These are phyloP conservation scores for Prinsepia uniflora DNA, from an alignment of 306 rosid species.

Conservation along the genomic window DNA sequence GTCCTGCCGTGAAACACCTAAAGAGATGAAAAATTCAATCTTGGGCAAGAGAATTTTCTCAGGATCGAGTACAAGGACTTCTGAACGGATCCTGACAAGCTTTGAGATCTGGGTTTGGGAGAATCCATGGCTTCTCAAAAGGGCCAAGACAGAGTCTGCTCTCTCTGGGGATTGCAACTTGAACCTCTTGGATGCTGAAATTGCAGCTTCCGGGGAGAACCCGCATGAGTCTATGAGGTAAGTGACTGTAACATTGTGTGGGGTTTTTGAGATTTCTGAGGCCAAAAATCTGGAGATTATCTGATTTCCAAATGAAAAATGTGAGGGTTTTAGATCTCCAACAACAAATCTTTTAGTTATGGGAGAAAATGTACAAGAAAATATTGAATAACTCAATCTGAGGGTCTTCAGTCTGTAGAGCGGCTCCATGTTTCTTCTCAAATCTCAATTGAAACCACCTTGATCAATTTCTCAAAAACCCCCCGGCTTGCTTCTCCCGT, in stretches of 20 bases:
- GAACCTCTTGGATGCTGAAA: slow-evolving; percentile 13
- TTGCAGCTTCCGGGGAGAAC: slow-evolving; percentile 23
- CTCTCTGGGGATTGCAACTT: slow-evolving; percentile 4
- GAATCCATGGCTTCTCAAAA: slow-evolving; percentile 25
- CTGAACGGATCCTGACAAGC: slow-evolving; percentile 6
- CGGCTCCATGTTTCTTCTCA: background rate
- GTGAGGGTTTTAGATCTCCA: no score
- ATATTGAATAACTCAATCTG: background rate
- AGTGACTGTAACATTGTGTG: slow-evolving; percentile 8
- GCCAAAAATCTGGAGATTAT: background rate
- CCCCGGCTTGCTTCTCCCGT: no score
- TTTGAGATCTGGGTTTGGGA: slow-evolving; percentile 21
- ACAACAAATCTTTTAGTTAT: background rate
- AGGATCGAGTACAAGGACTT: slow-evolving; percentile 16
- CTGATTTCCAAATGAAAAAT: background rate
- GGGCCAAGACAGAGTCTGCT: slow-evolving; percentile 22
- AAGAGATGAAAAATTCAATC: slow-evolving; percentile 29
- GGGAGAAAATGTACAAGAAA: background rate
- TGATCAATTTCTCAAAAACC: background rate
- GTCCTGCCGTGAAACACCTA: slow-evolving; percentile 21
- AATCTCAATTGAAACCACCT: background rate
- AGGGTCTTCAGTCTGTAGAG: background rate
- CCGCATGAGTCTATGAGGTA: slow-evolving; percentile 34
- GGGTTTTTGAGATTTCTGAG: background rate
- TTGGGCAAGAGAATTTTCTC: slow-evolving; percentile 26